phyloP scores from a whole-genome alignment of 2,329 filamentous ascomycete genomes.

The Aspergillus melleus region DNA sequence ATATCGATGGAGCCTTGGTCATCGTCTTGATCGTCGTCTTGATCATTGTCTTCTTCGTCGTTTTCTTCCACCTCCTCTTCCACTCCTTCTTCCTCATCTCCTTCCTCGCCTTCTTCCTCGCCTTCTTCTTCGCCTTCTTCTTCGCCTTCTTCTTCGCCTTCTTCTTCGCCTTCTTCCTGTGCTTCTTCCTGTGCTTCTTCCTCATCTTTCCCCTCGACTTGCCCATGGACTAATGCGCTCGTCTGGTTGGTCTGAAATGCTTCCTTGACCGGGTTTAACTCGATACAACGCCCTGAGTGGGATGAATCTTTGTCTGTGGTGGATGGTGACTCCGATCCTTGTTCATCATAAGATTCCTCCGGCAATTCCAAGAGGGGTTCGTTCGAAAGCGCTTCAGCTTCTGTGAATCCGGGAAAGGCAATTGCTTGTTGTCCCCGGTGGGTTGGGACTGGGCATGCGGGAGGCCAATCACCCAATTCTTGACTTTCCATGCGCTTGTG shows the following conservation, averaged over 20 bases:
- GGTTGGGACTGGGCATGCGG: conserved; percentile 8
- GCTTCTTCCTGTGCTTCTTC: background rate
- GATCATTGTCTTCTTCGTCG: no score
- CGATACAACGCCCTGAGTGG: no score
- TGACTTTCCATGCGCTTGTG: conserved; percentile 25
- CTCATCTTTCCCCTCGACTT: no score
- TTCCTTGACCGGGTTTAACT: background rate
- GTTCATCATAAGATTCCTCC: background rate
- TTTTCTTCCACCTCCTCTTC: no score
- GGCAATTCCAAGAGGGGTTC: background rate
- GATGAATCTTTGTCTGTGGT: background rate
- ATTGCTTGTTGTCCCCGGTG: conserved; percentile 5
- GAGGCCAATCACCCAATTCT: conserved; percentile 27
- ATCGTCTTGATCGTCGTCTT: background rate
- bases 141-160: no score
- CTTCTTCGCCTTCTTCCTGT: no score
- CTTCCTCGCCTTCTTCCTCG: no score
- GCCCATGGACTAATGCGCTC: background rate
- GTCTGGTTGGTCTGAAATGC: background rate
- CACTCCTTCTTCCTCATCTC: no score
- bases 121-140: no score
- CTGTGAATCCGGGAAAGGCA: background rate
- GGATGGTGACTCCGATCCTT: background rate
- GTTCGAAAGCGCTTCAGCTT: background rate
- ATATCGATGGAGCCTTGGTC: conserved; percentile 3